phyloP scores from a whole-genome alignment of 192 early-diverging fungal species.

The Coemansia sp. region DNA sequence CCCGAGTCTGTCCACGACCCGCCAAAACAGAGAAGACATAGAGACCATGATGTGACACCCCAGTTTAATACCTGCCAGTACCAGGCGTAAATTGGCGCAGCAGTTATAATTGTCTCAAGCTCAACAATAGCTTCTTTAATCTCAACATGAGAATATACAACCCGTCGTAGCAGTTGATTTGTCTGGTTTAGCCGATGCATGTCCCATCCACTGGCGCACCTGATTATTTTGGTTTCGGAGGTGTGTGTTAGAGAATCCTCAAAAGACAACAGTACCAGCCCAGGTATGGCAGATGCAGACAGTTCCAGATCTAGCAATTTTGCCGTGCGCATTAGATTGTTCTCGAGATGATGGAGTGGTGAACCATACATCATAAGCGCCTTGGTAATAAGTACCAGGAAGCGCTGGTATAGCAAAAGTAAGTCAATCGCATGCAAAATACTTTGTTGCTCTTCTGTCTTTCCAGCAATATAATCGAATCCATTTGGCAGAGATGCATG shows the following conservation, averaged over 20 bases:
- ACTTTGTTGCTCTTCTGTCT: conserved; percentile 21
- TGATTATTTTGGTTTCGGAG: conserved; percentile 71
- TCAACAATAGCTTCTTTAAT: conserved; percentile 59
- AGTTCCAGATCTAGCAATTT: conserved; percentile 60
- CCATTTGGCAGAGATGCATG: neutral
- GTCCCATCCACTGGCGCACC: conserved; percentile 60
- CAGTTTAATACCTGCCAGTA: conserved; percentile 62
- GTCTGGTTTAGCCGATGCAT: conserved; percentile 65
- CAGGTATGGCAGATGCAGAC: conserved; percentile 66
- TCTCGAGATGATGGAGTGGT: conserved; percentile 66
- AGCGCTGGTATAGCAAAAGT: conserved; percentile 65
- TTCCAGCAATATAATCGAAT: neutral
- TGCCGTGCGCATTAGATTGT: conserved; percentile 59
- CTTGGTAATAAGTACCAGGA: conserved; percentile 62
- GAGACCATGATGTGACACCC: conserved; percentile 57
- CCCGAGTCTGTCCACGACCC: conserved; percentile 68
- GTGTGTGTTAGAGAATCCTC: conserved; percentile 70
- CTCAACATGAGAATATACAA: conserved; percentile 57
- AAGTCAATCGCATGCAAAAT: conserved; percentile 58
- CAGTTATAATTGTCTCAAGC: conserved; percentile 58
- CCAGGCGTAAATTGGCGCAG: conserved; percentile 56
- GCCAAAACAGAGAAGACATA: conserved; percentile 64
- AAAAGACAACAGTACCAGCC: conserved; percentile 67
- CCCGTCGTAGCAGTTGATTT: conserved; percentile 62
- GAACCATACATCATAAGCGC: conserved; percentile 67